A percentile compares a stretch with the other conserved stretches of the same genome.
These are phyloP conservation scores for Plasmodium blacklocki DNA, from an alignment of 169 alveolate species.

Conservation along the genomic window DNA sequence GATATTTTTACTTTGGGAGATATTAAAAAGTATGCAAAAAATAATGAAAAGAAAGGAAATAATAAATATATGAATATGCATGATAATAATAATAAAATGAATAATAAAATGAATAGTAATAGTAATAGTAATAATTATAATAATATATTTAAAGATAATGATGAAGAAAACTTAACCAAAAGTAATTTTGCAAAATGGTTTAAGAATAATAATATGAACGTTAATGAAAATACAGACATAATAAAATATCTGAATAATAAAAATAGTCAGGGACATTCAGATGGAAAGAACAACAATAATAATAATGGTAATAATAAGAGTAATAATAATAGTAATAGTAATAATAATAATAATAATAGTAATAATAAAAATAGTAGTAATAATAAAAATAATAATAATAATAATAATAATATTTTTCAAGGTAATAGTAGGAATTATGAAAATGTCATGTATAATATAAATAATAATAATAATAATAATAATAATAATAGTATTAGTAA, in stretches of 20 bases:
- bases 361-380: background rate
- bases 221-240: slow-evolving; percentile 34
- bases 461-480: background rate
- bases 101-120: slow-evolving; percentile 2
- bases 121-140: background rate
- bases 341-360: background rate
- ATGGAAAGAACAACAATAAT: background rate
- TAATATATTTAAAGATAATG: slow-evolving; percentile 57
- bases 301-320: background rate
- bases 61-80: background rate
- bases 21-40: slow-evolving; percentile 44
- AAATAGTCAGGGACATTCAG: background rate
- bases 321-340: background rate
- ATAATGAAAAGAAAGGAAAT: slow-evolving; percentile 32
- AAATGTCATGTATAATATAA: background rate
- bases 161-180: slow-evolving; percentile 64
- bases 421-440: slow-evolving; percentile 3
- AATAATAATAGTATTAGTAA: too few species aligned
- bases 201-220: slow-evolving; percentile 25
- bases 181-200: slow-evolving; percentile 72
- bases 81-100: slow-evolving; percentile 3
- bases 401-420: background rate
- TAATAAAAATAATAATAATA: background rate
- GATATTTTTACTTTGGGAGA: slow-evolving; percentile 68
- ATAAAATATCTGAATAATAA: slow-evolving; percentile 18